Base-by-base conservation (phyloP, 768 basidiomycete species). In the Suillus weaverae region DNA sequence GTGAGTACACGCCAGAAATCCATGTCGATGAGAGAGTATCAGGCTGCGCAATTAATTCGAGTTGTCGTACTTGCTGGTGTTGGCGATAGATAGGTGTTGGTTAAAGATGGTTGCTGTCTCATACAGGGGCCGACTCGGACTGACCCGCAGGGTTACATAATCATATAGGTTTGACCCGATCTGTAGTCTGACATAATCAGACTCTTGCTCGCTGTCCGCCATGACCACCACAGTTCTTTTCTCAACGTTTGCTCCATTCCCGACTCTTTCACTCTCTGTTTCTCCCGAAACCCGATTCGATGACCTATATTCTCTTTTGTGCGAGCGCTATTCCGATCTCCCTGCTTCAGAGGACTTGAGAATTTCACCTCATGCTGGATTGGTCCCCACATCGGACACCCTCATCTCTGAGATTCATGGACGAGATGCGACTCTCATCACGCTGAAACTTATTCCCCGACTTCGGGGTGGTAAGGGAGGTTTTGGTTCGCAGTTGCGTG, bases 401-500 rank as follows among this genome's bases (percentile, higher is more conserved):
- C 70, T 76, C 7, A 66, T 86, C 5, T 79, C 81, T 6, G 70
- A 80, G 1, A 75, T 80, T 9, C 69, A 76, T 69, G 71, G 63
- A 22, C 70, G 72, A 36, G 70, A 72, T 18, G 73, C 74, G 5
- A 68, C 73, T 44, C 76, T 91, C 33, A 79, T 94, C n/a, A 81
- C 84, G 2, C 80, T 98, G 1, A 84, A 93, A 0, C 81, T 97
- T n/a, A 79, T 84, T 1, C 90, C 94, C 0, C 81, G 89, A 32
- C 73, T 98, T 8, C 81, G 83, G 3, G 97, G 97, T 57, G 97
- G 97, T 22, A 99, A 99, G 78, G 97, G 97, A 75, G 97, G 97
- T 39, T 99, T 99, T 72, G 97, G 97, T 4, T 93, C 91, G 20
- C 95, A 98, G 80, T 83, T 99, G 68, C 86, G 97, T 75, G 97